Base-by-base conservation (phyloP, 441 rosid genomes). In the Populus hybrid region DNA sequence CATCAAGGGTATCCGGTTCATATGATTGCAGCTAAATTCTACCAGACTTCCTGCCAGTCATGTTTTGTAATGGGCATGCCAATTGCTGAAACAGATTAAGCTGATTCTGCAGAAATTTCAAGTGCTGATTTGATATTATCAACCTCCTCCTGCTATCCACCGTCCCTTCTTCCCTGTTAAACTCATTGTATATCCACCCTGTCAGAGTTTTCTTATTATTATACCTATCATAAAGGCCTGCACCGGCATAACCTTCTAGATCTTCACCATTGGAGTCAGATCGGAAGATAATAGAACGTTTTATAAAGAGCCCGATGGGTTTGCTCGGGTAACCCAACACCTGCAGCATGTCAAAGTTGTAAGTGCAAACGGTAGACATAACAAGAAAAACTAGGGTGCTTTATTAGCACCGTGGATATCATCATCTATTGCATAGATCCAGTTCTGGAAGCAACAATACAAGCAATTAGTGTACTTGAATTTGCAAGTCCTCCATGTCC, bases 231-330 rank as follows among this genome's bases (percentile, higher is more conserved):
- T 96, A 96, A 79, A 96, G 98, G 65, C 99, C 99, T 74, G 99
- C 99, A 84, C 99, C 99, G 59, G 99, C 99, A 86, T 96, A 96
- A 67, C 99, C 99, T 87, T 94, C 98, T 2, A 96, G 89, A 84
- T 96, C 99, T 88, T 96, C 99, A 75, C 99, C 99, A 23, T 96
- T 96, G 32, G 99, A 96, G 83, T 96, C 99, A 9, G 99, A 96
- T 73, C 99, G 87, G 82, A 94, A 94, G 81, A 96, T 94, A 76
- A 96, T 89, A 35, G 99, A 94, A 36, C 86, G 91, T 84, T 91
- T 92, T 73, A 96, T 92, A 80, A 94, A 92, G 77, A 96, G 95
- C 72, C 98, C 98, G 68, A 90, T 88, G 9, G 98, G 91, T 85
- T 96, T 96, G 93, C 99, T 96, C 26, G 99, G 99, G 85, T 92